Base-by-base conservation (phyloP, 2,329 filamentous ascomycete species). In the Colletotrichum tanaceti region DNA sequence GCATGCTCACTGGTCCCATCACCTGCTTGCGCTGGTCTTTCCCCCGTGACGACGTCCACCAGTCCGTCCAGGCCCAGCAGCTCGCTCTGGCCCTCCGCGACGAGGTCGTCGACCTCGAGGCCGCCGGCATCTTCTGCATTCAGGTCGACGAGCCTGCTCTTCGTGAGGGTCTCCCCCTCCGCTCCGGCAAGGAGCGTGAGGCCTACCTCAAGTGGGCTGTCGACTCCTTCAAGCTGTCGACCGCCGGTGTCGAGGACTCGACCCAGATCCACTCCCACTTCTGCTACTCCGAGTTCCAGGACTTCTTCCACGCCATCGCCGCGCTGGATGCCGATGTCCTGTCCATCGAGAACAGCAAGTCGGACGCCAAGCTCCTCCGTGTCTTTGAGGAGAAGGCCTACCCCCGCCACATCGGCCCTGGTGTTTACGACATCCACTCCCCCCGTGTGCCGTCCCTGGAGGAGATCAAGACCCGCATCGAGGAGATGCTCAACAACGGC, bases 231-330 rank as follows among this genome's bases (percentile, higher is more conserved):
- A 94, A 93, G 82, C 93, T 99, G 74, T 91, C 95, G 74, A 97
- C 94, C 76, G 90, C 94, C 70, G 96, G 94, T 81, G 95, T 99
- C 71, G 85, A 94, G 85, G 93, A 99, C 83, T 93, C 91, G 68
- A 99, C 96, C 75, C 96, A 99, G 89, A 98, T 99, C 83, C 96
- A 99, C 91, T 98, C 94, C 73, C 96, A 99, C 89, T 99, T 99
- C 93, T 99, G 96, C 85, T 99, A 99, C 91, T 98, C 96, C 61
- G 96, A 99, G 89, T 99, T 99, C 93, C 96, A 99, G 87, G 96
- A 99, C 88, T 99, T 99, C 90, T 99, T 99, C 94, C 93, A 98
- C 85, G 96, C 96, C 85, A 99, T 99, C 77, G 93, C 96, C 73
- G 95, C 96, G 71, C 91, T 99, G 73, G 96, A 99, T 81, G 95